Base-by-base conservation (phyloP, 177 flowering plant species). In the Tripterygium wilfordii region DNA sequence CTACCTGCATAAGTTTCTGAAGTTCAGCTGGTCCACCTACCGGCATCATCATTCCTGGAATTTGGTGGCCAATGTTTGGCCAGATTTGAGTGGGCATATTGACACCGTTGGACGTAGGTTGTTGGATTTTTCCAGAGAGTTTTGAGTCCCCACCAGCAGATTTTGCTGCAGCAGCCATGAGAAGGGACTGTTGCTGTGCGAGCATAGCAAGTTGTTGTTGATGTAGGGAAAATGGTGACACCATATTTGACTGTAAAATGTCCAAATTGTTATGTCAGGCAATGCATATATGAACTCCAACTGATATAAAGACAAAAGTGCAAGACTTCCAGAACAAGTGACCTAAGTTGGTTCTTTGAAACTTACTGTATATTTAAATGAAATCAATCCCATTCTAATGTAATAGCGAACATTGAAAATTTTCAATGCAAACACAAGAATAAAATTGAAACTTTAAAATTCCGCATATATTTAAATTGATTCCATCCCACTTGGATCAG, bases 161-260 rank as follows among this genome's bases (percentile, higher is more conserved):
- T 58, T 74, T 78, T 29, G 80, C 69, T 32, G 95, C 85, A 54
- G 97, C 94, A 43, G 87, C 87, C 87, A 86, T 75, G 31, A 82
- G 65, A 68, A 90, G 71, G 32, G 89, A 70, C 57, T 83, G 98
- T 32, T 88, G 95, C 42, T 91, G 95, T 14, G 89, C 90, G 54
- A 88, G 60, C 75, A 88, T 73, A 0, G 87, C 86, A 42, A 86
- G 74, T 54, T 86, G 96, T 48, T 90, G 96, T 57, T 86, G 97
- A 66, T 82, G 97, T 59, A 69, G 4, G 29, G 96, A 44, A 69
- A 75, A 86, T 42, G 95, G 95, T 0, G 94, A 89, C 20, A 78
- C 90, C 76, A 84, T 84, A 47, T 70, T 84, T 53, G 89, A 66
- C 96, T 88, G 89, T 74, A 71, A 25, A 26, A 56, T 14, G 56